These are phyloP conservation scores for Penicillium flavigenum DNA, from an alignment of 495 filamentous ascomycete species.

Conservation along the genomic window DNA sequence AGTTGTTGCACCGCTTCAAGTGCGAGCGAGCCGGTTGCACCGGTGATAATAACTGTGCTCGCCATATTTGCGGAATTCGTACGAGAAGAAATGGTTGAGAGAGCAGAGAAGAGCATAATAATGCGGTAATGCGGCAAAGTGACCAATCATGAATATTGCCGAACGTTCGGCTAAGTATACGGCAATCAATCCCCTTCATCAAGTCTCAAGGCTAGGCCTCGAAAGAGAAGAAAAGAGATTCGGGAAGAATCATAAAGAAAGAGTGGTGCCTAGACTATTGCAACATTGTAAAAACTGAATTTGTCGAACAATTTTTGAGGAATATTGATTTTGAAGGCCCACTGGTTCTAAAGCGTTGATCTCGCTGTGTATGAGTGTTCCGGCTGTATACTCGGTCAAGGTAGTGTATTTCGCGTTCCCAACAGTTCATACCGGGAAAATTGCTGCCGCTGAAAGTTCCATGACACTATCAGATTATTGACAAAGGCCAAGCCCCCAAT, in stretches of 20 bases:
- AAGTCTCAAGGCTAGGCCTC: no score
- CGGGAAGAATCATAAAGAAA: no score
- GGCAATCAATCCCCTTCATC: not conserved
- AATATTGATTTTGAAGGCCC: not conserved
- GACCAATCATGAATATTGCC: not conserved
- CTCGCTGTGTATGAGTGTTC: not conserved
- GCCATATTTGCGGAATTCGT: conserved; percentile 3
- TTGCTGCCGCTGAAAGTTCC: conserved; percentile 6
- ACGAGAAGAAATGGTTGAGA: not conserved
- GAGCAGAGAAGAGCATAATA: not conserved
- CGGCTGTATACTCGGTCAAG: not conserved
- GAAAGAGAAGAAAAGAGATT: no score
- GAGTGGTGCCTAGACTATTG: no score
- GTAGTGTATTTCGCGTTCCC: not conserved
- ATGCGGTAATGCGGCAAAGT: no score
- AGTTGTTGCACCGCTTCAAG: conserved; percentile 35
- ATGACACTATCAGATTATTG: conserved; percentile 10
- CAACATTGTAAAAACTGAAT: no score
- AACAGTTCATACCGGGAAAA: not conserved
- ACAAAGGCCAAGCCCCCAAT: conserved; percentile 8
- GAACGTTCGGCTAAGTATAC: not conserved
- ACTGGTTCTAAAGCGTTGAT: not conserved
- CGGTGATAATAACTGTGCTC: conserved; percentile 46
- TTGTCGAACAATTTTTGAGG: no score
- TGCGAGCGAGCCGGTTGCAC: conserved; percentile 45